A percentile compares a stretch with the other conserved stretches of the same genome.
These are phyloP conservation scores for Trametes villosa DNA, from an alignment of 768 basidiomycete genomes.

Conservation along the genomic window DNA sequence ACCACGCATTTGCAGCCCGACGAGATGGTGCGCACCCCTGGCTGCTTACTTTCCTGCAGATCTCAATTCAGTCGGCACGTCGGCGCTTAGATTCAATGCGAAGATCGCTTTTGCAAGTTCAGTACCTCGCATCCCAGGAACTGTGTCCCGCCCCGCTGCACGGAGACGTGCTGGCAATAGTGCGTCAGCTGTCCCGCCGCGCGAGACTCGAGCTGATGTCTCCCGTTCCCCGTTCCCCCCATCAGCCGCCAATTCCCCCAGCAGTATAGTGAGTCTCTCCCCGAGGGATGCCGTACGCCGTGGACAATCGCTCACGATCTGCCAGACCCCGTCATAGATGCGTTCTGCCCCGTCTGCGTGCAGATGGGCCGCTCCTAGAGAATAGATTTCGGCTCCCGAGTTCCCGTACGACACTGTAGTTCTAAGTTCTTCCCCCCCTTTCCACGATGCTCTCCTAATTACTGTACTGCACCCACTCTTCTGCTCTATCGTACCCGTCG, in stretches of 20 bases:
- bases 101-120: constrained; percentile 70
- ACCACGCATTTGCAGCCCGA: constrained; percentile 51
- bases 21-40: constrained; percentile 50
- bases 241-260: constrained; percentile 72
- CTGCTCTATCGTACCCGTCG: constrained; percentile 17
- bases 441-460: constrained; percentile 11
- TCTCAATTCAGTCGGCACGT: constrained; percentile 29
- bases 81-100: constrained; percentile 61
- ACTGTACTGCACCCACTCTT: constrained; percentile 19
- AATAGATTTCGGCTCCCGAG: constrained; percentile 15
- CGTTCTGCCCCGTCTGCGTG: constrained; percentile 34
- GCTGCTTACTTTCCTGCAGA: constrained; percentile 19
- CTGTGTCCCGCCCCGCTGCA: constrained; percentile 62
- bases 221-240: constrained; percentile 17
- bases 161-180: constrained; percentile 77
- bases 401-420: constrained; percentile 19
- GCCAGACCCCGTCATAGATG: constrained; percentile 35
- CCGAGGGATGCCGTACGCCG: constrained; percentile 8
- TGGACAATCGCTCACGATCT: constrained; percentile 14
- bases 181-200: constrained; percentile 42
- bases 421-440: background rate
- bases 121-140: constrained; percentile 62
- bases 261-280: constrained; percentile 60
- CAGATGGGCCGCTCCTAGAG: constrained; percentile 28
- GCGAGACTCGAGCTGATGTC: constrained; percentile 11